Evolutionary conservation across 2,329 filamentous ascomycete genomes (phyloP), one percentile per base, ranked within the genome.

Genomic region (Achaetomium macrosporum): DNA sequence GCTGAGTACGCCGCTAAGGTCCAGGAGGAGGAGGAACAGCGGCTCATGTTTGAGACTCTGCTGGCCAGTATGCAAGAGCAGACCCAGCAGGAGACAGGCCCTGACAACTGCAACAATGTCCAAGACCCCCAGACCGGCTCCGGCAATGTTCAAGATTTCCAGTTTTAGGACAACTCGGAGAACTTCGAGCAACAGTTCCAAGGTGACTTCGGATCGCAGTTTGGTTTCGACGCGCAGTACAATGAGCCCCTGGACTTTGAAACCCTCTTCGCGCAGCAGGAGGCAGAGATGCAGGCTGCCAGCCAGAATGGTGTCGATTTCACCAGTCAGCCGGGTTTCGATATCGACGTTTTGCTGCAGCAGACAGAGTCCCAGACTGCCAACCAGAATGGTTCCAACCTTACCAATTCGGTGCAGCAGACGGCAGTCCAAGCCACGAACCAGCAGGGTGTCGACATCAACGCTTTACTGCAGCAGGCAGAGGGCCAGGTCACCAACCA

Each of bases 81-180:
- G 3, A 11, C 2, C 12, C 37, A n/a, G 29, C 33, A 37, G 35
- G 15, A 13, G 30, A 16, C 12, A 7, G 20, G 20, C 11, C 12
- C 17, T n/a, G 35, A 1, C 17, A 17, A 33, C 13, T 12, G 9
- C 19, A 15, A n/a, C n/a, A 44, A 29, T 16, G 11, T 5, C 31
- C 19, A 31, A 11, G 31, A 15, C 4, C 13, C 17, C 19, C 37
- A 42, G 43, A 30, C 29, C 39, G 17, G n/a, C 19, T 30, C 35
- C 9, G 31, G 36, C 45, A n/a, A 44, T 36, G 48, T 19, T 46
- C 53, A 55, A 39, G 42, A 50, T 50, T 39, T 42, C 49, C 49
- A 49, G 53, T 52, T 42, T 36, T 55, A 55, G 53, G 37, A 31
- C 16, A 15, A 51, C 53, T 49, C 37, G 53, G 37, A 41, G 13